A percentile compares a stretch with the other conserved stretches of the same genome.
Conservation (phyloP, 805 yeast species). For the Sugiyamaella boreocaroliniensis region DNA sequence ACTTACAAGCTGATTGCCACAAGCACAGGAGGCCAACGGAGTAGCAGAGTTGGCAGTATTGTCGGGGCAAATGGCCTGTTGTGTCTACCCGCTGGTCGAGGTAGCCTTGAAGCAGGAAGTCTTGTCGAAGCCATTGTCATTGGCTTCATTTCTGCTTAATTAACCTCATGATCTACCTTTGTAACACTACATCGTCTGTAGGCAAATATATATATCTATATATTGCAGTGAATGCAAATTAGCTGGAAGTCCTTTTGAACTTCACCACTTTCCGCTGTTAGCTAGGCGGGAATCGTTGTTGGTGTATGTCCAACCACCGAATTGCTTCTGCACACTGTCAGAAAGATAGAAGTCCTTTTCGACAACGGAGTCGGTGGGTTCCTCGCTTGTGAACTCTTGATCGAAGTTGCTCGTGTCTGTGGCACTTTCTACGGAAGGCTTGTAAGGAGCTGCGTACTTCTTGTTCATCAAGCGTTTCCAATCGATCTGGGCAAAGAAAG, state of each 20-base stretch:
- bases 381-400: constrained; percentile 76
- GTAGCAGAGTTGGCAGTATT: constrained; percentile 44
- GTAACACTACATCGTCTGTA: too few relatives aligned
- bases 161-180: too few relatives aligned
- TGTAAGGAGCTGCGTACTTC: constrained; percentile 91
- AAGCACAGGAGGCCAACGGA: constrained; percentile 47
- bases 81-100: constrained; percentile 34
- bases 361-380: constrained; percentile 92
- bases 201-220: background rate
- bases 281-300: constrained; percentile 28
- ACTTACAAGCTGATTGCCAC: constrained; percentile 29
- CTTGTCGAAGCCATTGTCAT: background rate
- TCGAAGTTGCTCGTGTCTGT: constrained; percentile 92
- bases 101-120: background rate
- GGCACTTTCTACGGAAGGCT: constrained; percentile 81
- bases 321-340: constrained; percentile 94
- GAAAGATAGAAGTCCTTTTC: constrained; percentile 70
- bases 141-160: background rate
- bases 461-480: constrained; percentile 79
- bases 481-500: constrained; percentile 82
- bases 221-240: background rate
- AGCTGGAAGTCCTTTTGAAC: background rate
- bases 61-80: constrained; percentile 42
- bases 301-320: constrained; percentile 95
- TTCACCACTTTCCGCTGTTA: constrained; percentile 28